Conservation (phyloP, 805 yeast species). For the Teunomyces kruisii region DNA sequence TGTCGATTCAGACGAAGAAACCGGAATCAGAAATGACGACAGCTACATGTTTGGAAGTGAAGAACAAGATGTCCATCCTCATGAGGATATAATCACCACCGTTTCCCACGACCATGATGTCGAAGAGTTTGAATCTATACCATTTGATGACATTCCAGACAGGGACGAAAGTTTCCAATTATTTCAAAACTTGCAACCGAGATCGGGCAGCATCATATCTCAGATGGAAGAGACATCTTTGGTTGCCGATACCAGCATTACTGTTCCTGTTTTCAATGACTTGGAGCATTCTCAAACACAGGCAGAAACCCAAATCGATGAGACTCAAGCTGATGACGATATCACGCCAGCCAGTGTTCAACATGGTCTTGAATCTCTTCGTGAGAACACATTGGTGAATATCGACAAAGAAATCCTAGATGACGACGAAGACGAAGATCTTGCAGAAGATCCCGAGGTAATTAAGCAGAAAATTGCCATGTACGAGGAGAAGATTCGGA, state of each 20-base stretch:
- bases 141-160: not conserved
- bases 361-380: slow-evolving; percentile 22
- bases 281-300: not conserved
- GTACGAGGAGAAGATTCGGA: slow-evolving; percentile 39
- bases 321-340: slow-evolving; percentile 20
- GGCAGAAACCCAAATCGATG: not conserved
- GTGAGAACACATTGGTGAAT: slow-evolving; percentile 11
- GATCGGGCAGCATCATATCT: slow-evolving; percentile 8
- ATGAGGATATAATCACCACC: slow-evolving; percentile 16
- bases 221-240: slow-evolving; percentile 3
- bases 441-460: slow-evolving; percentile 23
- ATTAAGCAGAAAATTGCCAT: slow-evolving; percentile 30
- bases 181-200: slow-evolving; percentile 32
- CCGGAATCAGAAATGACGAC: slow-evolving; percentile 19
- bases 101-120: slow-evolving; percentile 2
- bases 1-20: slow-evolving; percentile 14
- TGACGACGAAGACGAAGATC: slow-evolving; percentile 21
- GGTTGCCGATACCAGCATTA: not conserved
- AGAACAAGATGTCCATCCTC: slow-evolving; percentile 9
- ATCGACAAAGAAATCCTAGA: slow-evolving; percentile 7
- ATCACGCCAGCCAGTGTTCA: slow-evolving; percentile 16
- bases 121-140: not conserved
- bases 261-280: not conserved
- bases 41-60: slow-evolving; percentile 29
- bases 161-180: slow-evolving; percentile 13